Percentiles rank a stretch among this genome's conserved stretches.
Evolutionary conservation across 2,329 filamentous ascomycete species (phyloP).

Genomic region (Aspergillus niger): DNA sequence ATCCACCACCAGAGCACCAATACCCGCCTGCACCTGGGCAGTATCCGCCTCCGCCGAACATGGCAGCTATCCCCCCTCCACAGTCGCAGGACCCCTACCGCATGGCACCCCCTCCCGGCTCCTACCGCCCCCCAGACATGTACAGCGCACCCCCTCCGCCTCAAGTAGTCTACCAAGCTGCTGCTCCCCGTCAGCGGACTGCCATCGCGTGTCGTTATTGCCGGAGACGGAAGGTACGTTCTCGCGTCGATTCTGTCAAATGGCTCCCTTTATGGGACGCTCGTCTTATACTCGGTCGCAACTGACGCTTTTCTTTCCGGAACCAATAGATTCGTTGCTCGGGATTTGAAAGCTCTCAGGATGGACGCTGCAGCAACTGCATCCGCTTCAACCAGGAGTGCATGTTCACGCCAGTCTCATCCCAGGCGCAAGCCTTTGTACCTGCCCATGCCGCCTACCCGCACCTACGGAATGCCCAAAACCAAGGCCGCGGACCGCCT

Average conservation of each 20-base stretch:
- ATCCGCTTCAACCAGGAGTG: conserved; percentile 74
- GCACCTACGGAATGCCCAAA: conserved; percentile 49
- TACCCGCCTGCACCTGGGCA: conserved; percentile 36
- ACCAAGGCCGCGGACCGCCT: conserved; percentile 34
- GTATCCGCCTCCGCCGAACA: conserved; percentile 40
- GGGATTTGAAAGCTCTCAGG: conserved; percentile 70
- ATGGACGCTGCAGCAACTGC: conserved; percentile 73
- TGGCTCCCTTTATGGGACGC: background rate
- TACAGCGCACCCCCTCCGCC: conserved; percentile 43
- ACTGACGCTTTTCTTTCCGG: conserved; percentile 9
- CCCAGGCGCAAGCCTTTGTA: conserved; percentile 73
- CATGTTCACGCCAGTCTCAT: conserved; percentile 74
- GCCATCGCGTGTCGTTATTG: conserved; percentile 57
- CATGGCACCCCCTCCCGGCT: conserved; percentile 46
- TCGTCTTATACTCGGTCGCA: background rate
- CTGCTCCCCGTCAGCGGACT: conserved; percentile 53
- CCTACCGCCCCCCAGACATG: conserved; percentile 46
- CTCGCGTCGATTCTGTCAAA: background rate
- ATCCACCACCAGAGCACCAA: conserved; percentile 36
- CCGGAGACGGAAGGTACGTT: conserved; percentile 53
- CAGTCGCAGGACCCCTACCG: conserved; percentile 48
- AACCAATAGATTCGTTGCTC: conserved; percentile 69
- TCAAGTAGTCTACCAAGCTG: conserved; percentile 46
- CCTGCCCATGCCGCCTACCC: conserved; percentile 69
- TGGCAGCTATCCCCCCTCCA: conserved; percentile 45